These are phyloP conservation scores for Talaromyces rugulosus DNA, from an alignment of 2,329 filamentous ascomycete species.

Conservation along the genomic window DNA sequence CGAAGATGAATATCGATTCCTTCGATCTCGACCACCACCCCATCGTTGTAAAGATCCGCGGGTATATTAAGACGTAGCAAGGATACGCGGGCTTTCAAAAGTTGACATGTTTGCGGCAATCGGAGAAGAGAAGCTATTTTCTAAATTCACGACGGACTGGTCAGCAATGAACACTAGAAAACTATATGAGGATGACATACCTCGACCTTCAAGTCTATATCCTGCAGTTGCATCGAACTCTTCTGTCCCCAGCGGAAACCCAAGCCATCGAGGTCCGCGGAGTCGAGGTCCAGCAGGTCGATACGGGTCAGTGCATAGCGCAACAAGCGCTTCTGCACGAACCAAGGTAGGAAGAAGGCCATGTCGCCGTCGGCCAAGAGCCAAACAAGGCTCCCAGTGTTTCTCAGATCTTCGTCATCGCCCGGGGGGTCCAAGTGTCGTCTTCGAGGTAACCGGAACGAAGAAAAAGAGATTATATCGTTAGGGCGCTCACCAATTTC, in stretches of 20 bases:
- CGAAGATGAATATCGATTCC: conserved; percentile 70
- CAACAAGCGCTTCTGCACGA: conserved; percentile 80
- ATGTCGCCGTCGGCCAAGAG: conserved; percentile 44
- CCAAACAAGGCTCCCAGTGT: conserved; percentile 25
- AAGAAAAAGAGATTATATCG: not conserved
- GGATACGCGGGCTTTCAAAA: conserved; percentile 70
- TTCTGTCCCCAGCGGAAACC: conserved; percentile 78
- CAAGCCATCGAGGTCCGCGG: conserved; percentile 78
- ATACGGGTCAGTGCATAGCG: conserved; percentile 79
- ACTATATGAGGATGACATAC: conserved; percentile 44
- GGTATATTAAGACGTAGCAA: conserved; percentile 78
- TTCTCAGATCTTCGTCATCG: conserved; percentile 2
- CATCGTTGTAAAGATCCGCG: conserved; percentile 79
- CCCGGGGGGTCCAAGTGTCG: not conserved
- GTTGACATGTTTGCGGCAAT: conserved; percentile 66
- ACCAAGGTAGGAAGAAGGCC: conserved; percentile 72
- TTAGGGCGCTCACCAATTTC: not conserved
- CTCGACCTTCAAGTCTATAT: conserved; percentile 77
- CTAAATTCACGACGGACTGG: conserved; percentile 63
- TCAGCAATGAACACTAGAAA: not conserved
- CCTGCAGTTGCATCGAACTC: conserved; percentile 77
- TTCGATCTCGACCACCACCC: conserved; percentile 76
- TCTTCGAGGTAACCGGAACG: not conserved
- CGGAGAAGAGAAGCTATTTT: conserved; percentile 73
- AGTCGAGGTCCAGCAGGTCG: conserved; percentile 82